Evolutionary conservation across 2,329 filamentous ascomycete genomes (phyloP), one percentile per base, ranked within the genome.

Genomic region (Chaetomium strumarium): DNA sequence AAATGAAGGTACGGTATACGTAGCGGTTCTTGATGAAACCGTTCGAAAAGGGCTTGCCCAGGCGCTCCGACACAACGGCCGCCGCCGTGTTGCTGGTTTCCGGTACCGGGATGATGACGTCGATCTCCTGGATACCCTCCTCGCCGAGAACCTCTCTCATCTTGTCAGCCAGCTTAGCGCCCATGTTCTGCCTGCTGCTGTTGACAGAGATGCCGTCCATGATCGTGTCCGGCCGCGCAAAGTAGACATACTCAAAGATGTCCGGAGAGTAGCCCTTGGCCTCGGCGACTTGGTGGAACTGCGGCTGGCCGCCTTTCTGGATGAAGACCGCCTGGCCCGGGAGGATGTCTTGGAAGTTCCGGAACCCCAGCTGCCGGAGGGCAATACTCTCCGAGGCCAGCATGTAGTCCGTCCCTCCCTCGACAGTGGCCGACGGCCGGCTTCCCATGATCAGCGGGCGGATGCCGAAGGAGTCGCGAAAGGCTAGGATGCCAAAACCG

Each of bases 141-240:
- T 84, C 77, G 4, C 86, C 85, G 2, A 96, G 75, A 29, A 82
- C 78, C 40, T 78, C 70, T 58, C 78, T 77, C 60, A 96, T 82
- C 45, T 81, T 86, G 57, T 87, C 78, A 13, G 89, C 91, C 39
- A 96, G 77, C 65, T 86, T 86, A 64, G 81, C 77, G 42, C 90
- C 90, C 91, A 96, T 96, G 62, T 88, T 86, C 65, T 92, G 85
- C 48, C 91, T 82, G 60, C 86, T 90, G 60, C 84, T 81, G 65
- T 95, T 84, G 24, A 96, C 87, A 51, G 87, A 90, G 59, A 96
- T 95, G 16, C 89, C 90, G 64, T 96, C 90, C 52, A 95, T 92
- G 60, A 84, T 76, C 0, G 82, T 85, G 68, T 95, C 90, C 0
- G 88, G 88, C 1, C 90, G 78, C 13, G 88, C 85, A 62, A 95